These are phyloP conservation scores for Penstemon eatonii DNA, from an alignment of 257 asterid genomes.

Conservation along the genomic window DNA sequence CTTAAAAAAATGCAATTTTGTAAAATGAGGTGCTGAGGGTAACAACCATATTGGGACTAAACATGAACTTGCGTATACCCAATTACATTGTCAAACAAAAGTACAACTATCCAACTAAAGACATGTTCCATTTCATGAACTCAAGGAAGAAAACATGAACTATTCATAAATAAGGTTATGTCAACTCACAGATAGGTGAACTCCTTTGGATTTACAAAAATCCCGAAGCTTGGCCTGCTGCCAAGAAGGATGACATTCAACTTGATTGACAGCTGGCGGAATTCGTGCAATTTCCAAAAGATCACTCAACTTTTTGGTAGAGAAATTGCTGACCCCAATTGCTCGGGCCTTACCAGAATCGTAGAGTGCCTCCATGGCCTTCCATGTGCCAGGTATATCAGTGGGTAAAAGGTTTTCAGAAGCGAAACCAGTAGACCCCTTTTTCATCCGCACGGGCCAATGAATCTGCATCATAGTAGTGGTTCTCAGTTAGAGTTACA, in stretches of 20 bases:
- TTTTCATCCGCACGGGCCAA: constrained; percentile 71
- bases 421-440: constrained; percentile 43
- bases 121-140: not conserved
- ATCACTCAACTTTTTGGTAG: constrained; percentile 64
- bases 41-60: too few relatives aligned
- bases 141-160: not conserved
- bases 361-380: constrained; percentile 70
- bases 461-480: constrained; percentile 49
- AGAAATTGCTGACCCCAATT: constrained; percentile 81
- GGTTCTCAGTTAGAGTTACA: not conserved
- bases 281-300: constrained; percentile 59
- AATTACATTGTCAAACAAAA: too few relatives aligned
- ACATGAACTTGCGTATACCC: too few relatives aligned
- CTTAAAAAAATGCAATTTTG: too few relatives aligned
- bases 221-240: constrained; percentile 65
- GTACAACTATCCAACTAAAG: too few relatives aligned
- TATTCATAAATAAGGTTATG: constrained; percentile 6
- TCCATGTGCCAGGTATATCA: constrained; percentile 75
- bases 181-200: constrained; percentile 77
- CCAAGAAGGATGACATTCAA: constrained; percentile 89
- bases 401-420: constrained; percentile 58
- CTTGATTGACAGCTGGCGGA: constrained; percentile 85
- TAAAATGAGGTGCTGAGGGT: too few relatives aligned
- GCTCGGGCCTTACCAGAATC: constrained; percentile 76
- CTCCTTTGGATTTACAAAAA: constrained; percentile 70